Conservation (phyloP, 768 basidiomycete genomes). For the Gymnopilus junonius region DNA sequence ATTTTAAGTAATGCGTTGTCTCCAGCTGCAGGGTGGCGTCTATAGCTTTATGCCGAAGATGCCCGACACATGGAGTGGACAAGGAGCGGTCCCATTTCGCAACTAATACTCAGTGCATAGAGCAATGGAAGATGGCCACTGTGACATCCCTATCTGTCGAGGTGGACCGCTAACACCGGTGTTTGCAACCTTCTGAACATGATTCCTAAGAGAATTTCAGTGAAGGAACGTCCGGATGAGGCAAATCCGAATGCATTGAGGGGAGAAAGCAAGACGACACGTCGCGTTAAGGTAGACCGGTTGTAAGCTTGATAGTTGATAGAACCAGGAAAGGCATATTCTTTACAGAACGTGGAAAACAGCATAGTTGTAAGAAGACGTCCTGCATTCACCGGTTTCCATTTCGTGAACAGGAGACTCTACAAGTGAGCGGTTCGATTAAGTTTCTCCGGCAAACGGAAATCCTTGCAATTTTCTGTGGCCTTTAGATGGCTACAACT, state of each 20-base stretch:
- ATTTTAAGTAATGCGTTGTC: background rate
- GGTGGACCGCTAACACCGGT: background rate
- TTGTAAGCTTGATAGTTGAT: background rate
- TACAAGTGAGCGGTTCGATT: background rate
- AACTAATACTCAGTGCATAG: background rate
- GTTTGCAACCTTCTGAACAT: background rate
- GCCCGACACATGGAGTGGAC: background rate
- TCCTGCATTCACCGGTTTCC: background rate
- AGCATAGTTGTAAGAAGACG: background rate
- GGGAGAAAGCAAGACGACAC: background rate
- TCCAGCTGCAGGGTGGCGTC: background rate
- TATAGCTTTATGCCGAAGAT: background rate
- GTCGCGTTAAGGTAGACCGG: background rate
- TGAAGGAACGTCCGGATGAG: background rate
- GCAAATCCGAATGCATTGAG: background rate
- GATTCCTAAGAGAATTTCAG: background rate
- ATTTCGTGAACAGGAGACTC: background rate
- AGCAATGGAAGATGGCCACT: background rate
- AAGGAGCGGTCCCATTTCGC: background rate
- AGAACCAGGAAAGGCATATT: background rate
- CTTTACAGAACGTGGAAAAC: background rate
- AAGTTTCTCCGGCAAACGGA: background rate
- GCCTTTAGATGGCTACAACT: background rate
- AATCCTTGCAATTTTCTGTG: background rate
- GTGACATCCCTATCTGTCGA: background rate